Conservation (phyloP, 768 basidiomycete species). For the Collybia mongolica region DNA sequence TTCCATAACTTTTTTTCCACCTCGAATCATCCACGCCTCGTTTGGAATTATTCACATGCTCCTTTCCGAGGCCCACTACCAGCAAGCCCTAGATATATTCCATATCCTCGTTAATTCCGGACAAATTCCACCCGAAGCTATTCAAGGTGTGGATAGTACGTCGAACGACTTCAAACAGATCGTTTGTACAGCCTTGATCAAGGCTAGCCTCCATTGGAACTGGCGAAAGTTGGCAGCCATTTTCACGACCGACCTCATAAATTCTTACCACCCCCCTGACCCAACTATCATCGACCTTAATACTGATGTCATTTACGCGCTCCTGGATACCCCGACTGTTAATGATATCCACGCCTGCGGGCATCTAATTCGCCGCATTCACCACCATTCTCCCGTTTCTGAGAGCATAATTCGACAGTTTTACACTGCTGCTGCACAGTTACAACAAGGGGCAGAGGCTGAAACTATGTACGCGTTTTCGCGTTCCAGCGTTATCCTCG, state of each 20-base stretch:
- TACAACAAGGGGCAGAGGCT: slow-evolving; percentile 32
- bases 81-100: slow-evolving; percentile 45
- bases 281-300: slow-evolving; percentile 30
- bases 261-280: slow-evolving; percentile 11
- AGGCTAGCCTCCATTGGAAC: slow-evolving; percentile 53
- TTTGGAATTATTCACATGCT: slow-evolving; percentile 46
- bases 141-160: slow-evolving; percentile 34
- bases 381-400: slow-evolving; percentile 37
- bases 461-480: slow-evolving; percentile 46
- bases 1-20: slow-evolving; percentile 36
- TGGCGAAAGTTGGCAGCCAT: slow-evolving; percentile 44
- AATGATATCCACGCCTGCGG: slow-evolving; percentile 37
- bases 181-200: slow-evolving; percentile 46
- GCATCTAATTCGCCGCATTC: slow-evolving; percentile 39
- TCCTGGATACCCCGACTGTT: slow-evolving; percentile 33
- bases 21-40: slow-evolving; percentile 32
- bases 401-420: slow-evolving; percentile 42
- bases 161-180: slow-evolving; percentile 44
- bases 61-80: slow-evolving; percentile 28
- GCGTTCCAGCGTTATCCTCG: slow-evolving; percentile 28
- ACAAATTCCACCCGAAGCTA: slow-evolving; percentile 45
- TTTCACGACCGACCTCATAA: slow-evolving; percentile 33
- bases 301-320: slow-evolving; percentile 42
- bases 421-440: slow-evolving; percentile 37
- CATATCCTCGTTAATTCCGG: slow-evolving; percentile 42